These are phyloP conservation scores for Candida incommunis DNA, from an alignment of 805 yeast genomes.

Conservation along the genomic window DNA sequence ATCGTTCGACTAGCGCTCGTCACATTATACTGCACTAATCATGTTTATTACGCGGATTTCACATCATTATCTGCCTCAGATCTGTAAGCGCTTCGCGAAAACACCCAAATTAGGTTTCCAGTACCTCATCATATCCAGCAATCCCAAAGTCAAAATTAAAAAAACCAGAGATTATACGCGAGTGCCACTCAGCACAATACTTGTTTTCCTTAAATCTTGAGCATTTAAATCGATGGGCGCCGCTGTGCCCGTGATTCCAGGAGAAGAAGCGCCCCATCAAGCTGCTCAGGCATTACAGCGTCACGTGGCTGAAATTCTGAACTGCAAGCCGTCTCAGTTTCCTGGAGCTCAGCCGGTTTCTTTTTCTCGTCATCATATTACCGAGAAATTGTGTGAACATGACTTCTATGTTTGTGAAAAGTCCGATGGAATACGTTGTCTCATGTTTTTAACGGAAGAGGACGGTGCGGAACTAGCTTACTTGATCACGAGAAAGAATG, in stretches of 20 bases:
- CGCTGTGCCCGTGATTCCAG: conserved; percentile 80
- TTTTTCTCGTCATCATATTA: conserved; percentile 61
- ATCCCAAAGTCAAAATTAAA: no score
- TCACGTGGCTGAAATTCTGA: conserved; percentile 50
- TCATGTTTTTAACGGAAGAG: conserved; percentile 50
- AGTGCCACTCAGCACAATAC: no score
- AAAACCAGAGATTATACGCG: no score
- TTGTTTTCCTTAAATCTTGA: no score
- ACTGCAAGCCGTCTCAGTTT: conserved; percentile 42
- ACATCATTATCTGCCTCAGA: no score
- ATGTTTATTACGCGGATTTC: no score
- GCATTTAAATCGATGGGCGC: conserved; percentile 9
- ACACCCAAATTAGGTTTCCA: no score
- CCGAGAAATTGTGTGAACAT: conserved; percentile 41
- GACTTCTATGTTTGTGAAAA: conserved; percentile 95
- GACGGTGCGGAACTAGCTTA: conserved; percentile 79
- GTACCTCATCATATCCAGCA: no score
- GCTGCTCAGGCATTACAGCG: conserved; percentile 53
- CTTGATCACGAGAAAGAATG: conserved; percentile 77
- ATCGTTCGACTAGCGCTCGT: no score
- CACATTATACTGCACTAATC: no score
- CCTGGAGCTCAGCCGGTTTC: conserved; percentile 94
- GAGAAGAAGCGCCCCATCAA: conserved; percentile 58
- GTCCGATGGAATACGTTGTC: conserved; percentile 81
- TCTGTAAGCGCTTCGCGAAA: no score